phyloP scores from a whole-genome alignment of 2,329 filamentous ascomycete species.

The Cytospora leucostoma region DNA sequence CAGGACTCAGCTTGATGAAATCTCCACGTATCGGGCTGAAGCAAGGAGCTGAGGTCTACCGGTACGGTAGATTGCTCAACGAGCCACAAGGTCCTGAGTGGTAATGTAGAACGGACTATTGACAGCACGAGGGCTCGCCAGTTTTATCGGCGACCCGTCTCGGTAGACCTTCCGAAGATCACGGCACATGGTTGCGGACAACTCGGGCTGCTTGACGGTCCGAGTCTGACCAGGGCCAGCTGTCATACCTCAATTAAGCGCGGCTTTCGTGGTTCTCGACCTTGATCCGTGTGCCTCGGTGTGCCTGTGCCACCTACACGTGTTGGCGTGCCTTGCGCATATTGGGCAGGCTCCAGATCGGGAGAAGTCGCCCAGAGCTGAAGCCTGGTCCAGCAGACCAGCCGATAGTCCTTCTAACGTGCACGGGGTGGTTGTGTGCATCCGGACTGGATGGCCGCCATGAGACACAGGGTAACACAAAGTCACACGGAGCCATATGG shows the following conservation, averaged over 20 bases:
- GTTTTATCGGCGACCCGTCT: background rate
- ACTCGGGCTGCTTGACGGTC: background rate
- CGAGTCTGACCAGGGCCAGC: background rate
- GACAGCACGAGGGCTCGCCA: too few relatives aligned
- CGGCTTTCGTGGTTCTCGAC: background rate
- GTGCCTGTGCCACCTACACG: background rate
- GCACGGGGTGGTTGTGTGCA: constrained; percentile 9
- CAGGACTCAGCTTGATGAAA: too few relatives aligned
- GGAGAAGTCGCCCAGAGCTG: background rate
- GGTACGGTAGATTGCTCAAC: too few relatives aligned
- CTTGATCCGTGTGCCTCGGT: background rate
- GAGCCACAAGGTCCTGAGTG: too few relatives aligned
- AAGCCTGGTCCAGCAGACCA: background rate
- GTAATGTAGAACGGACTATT: too few relatives aligned
- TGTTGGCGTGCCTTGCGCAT: background rate
- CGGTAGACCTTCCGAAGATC: background rate
- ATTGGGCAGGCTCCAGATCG: background rate
- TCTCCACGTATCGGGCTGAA: too few relatives aligned
- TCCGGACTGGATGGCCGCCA: constrained; percentile 6
- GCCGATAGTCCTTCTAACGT: background rate
- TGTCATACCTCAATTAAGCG: background rate
- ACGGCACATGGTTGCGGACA: background rate
- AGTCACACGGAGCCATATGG: background rate
- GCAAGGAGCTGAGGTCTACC: too few relatives aligned
- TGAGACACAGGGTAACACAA: background rate